These are phyloP conservation scores for Mortierella sp. DNA, from an alignment of 371 early-diverging fungal species.

Conservation along the genomic window DNA sequence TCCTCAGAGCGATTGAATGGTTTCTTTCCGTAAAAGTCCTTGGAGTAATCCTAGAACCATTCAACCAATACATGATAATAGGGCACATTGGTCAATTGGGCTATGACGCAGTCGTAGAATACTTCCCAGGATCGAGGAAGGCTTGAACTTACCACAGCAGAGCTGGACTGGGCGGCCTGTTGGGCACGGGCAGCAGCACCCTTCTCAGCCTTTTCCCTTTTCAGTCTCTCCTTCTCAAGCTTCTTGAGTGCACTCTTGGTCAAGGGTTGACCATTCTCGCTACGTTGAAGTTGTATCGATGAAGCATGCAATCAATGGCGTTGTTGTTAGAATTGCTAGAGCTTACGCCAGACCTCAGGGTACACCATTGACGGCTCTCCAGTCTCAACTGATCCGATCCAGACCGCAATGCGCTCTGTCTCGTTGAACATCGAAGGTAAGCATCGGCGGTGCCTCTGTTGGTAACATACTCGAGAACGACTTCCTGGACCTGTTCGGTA, in stretches of 20 bases:
- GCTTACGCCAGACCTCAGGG: too few relatives aligned
- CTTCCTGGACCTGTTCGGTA: conserved; percentile 64
- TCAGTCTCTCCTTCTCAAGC: conserved; percentile 86
- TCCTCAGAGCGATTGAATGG: conserved; percentile 88
- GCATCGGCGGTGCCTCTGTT: not conserved
- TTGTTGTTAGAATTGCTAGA: too few relatives aligned
- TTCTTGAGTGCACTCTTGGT: conserved; percentile 95
- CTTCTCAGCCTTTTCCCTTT: conserved; percentile 80
- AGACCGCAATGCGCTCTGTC: not conserved
- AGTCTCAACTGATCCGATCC: not conserved
- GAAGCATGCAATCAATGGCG: not conserved
- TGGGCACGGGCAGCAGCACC: conserved; percentile 90
- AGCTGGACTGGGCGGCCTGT: conserved; percentile 70
- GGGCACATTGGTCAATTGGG: not conserved
- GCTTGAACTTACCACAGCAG: conserved; percentile 57
- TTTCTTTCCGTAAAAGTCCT: conserved; percentile 88
- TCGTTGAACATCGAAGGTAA: too few relatives aligned
- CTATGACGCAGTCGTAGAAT: not conserved
- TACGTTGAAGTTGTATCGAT: conserved; percentile 14
- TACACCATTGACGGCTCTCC: too few relatives aligned
- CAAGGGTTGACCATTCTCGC: conserved; percentile 90
- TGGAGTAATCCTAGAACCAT: conserved; percentile 74
- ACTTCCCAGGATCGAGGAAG: not conserved
- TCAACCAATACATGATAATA: too few relatives aligned
- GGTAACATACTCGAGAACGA: conserved; percentile 64